Evolutionary conservation across 768 basidiomycete genomes (phyloP).

Genomic region (Rhizopogon vesiculosus): DNA sequence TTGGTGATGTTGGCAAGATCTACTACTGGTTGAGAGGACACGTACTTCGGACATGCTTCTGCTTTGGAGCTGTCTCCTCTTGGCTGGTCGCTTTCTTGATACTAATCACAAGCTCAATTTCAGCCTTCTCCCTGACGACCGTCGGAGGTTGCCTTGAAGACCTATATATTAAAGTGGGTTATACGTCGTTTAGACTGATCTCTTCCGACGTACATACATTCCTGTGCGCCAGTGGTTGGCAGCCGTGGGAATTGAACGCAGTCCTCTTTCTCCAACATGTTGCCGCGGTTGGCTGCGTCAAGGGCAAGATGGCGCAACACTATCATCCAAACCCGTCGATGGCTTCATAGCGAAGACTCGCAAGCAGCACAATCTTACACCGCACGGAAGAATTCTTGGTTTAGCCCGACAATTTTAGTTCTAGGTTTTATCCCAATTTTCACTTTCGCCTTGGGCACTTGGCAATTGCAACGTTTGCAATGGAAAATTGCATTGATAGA

Average conservation of each 20-base stretch:
- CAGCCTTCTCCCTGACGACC: conserved; percentile 98
- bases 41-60: conserved; percentile 98
- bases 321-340: conserved; percentile 6
- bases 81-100: conserved; percentile 98
- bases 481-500: conserved; percentile 96
- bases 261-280: neutral
- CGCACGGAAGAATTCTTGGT: conserved; percentile 53
- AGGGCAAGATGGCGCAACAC: conserved; percentile 8
- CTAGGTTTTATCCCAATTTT: conserved; percentile 86
- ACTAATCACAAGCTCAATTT: conserved; percentile 87
- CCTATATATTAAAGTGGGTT: conserved; percentile 17
- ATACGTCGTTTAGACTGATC: too few relatives aligned
- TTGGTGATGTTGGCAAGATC: conserved; percentile 11
- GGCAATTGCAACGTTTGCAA: conserved; percentile 90
- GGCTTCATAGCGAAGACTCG: conserved; percentile 12
- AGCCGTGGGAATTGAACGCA: neutral
- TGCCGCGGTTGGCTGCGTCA: conserved; percentile 1
- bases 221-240: neutral
- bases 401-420: conserved; percentile 67
- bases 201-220: too few relatives aligned
- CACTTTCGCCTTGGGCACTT: conserved; percentile 84
- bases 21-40: conserved; percentile 11
- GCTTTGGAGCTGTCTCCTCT: conserved; percentile 96
- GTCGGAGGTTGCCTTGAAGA: conserved; percentile 26
- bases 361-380: conserved; percentile 44